These are phyloP conservation scores for Cutaneotrichosporon mucoides DNA, from an alignment of 1,284 basidiomycete genomes.

Conservation along the genomic window DNA sequence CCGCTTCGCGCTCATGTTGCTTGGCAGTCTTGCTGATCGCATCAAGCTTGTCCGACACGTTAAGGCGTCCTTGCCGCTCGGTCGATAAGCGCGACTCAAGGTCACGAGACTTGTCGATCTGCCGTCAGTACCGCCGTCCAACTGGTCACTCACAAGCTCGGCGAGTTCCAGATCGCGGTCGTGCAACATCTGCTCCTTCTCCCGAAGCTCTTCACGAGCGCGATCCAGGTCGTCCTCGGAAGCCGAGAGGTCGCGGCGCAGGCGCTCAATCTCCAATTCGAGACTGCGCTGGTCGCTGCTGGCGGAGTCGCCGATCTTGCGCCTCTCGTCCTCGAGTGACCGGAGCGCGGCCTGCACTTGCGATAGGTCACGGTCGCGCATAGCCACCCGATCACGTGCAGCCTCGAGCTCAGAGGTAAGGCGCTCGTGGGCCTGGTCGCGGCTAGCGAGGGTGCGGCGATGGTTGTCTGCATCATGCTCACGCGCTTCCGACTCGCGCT, in stretches of 20 bases:
- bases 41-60: conserved; percentile 83
- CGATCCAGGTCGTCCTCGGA: conserved; percentile 75
- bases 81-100: conserved; percentile 69
- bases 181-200: conserved; percentile 60
- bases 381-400: conserved; percentile 48
- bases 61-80: conserved; percentile 77
- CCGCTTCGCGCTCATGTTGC: conserved; percentile 63
- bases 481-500: conserved; percentile 53
- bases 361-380: conserved; percentile 59
- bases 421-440: conserved; percentile 45
- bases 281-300: conserved; percentile 79
- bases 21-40: conserved; percentile 59
- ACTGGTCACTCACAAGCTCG: conserved; percentile 50
- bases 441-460: conserved; percentile 45
- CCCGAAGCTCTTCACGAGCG: conserved; percentile 66
- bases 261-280: conserved; percentile 82
- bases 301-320: conserved; percentile 72
- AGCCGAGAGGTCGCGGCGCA: conserved; percentile 76
- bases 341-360: conserved; percentile 70
- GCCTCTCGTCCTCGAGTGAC: conserved; percentile 53
- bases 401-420: conserved; percentile 47
- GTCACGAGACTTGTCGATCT: conserved; percentile 70
- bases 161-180: conserved; percentile 68
- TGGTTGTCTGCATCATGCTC: conserved; percentile 49
- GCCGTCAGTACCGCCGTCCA: conserved; percentile 14